phyloP scores from a whole-genome alignment of 2,329 filamentous ascomycete genomes.

The Blastomyces emzantsi region DNA sequence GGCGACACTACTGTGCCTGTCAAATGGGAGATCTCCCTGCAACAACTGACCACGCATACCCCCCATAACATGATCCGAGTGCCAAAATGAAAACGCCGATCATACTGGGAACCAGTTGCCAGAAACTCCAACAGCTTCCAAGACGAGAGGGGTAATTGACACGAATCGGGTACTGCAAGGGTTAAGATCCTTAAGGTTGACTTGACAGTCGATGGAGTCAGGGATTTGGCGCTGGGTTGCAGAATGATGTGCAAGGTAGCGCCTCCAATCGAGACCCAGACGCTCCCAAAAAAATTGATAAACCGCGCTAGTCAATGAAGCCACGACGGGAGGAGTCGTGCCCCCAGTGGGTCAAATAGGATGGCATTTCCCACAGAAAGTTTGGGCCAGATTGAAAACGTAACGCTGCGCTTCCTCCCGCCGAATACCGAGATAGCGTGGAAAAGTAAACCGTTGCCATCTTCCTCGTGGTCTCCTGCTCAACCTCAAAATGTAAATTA shows the following conservation, averaged over 20 bases:
- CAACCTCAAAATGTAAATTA: not conserved
- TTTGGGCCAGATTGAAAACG: slow-evolving; percentile 6
- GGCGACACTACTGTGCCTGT: slow-evolving; percentile 8
- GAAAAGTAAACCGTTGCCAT: not conserved
- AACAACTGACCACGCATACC: slow-evolving; percentile 9
- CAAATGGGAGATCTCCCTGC: slow-evolving; percentile 6
- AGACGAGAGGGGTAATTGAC: slow-evolving; percentile 13
- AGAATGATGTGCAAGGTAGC: slow-evolving; percentile 16
- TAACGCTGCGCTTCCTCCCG: slow-evolving; percentile 1
- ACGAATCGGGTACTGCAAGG: slow-evolving; percentile 12
- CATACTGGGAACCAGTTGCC: slow-evolving; percentile 5
- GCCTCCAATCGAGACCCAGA: slow-evolving; percentile 9
- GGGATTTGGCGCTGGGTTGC: slow-evolving; percentile 17
- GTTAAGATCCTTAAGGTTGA: slow-evolving; percentile 19
- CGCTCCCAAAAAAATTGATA: slow-evolving; percentile 8
- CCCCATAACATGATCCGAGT: slow-evolving; percentile 6
- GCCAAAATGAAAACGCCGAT: slow-evolving; percentile 10
- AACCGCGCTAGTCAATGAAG: slow-evolving; percentile 15
- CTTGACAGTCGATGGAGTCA: slow-evolving; percentile 23
- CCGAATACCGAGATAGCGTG: slow-evolving; percentile 4
- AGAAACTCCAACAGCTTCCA: slow-evolving; percentile 16
- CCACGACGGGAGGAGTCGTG: slow-evolving; percentile 11
- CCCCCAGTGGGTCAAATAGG: slow-evolving; percentile 5
- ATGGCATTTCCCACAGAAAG: slow-evolving; percentile 6
- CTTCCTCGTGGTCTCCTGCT: not conserved